Conservation (phyloP, 1,284 basidiomycete species). For the Ustilago trichophora region DNA sequence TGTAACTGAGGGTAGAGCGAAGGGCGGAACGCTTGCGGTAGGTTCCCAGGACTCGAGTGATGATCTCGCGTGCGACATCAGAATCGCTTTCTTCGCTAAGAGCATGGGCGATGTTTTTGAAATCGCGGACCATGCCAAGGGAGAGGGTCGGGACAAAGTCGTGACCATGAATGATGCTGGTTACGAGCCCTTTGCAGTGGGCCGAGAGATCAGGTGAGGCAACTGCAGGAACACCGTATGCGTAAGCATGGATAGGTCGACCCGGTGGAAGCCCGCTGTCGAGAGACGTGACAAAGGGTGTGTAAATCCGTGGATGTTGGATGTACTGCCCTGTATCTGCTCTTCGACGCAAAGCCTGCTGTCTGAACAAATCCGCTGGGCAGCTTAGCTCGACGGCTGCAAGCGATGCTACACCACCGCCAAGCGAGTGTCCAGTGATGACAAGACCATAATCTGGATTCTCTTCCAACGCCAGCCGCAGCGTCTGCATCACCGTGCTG, state of each 20-base stretch:
- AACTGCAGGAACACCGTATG: conserved; percentile 63
- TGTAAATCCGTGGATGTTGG: conserved; percentile 67
- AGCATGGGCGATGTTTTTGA: conserved; percentile 68
- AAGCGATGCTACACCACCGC: conserved; percentile 70
- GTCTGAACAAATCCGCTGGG: conserved; percentile 60
- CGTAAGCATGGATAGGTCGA: conserved; percentile 69
- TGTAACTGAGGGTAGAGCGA: conserved; percentile 11
- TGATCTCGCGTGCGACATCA: conserved; percentile 69
- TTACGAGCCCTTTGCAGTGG: conserved; percentile 69
- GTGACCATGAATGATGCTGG: conserved; percentile 68
- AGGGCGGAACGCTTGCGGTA: conserved; percentile 54
- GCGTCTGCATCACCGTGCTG: conserved; percentile 69
- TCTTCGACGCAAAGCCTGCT: conserved; percentile 39
- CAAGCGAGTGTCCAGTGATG: conserved; percentile 69
- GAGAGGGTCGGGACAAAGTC: conserved; percentile 68
- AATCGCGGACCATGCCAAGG: conserved; percentile 69
- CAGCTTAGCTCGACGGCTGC: conserved; percentile 66
- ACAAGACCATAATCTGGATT: conserved; percentile 70
- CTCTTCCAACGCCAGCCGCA: conserved; percentile 67
- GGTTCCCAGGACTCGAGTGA: conserved; percentile 67
- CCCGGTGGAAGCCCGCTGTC: conserved; percentile 69
- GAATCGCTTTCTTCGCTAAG: conserved; percentile 50
- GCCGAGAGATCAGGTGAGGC: conserved; percentile 68
- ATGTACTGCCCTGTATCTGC: conserved; percentile 12
- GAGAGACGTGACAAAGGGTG: conserved; percentile 69